Evolutionary conservation across 257 asterid genomes (phyloP).

Genomic region (Solanum pimpinellifolium): DNA sequence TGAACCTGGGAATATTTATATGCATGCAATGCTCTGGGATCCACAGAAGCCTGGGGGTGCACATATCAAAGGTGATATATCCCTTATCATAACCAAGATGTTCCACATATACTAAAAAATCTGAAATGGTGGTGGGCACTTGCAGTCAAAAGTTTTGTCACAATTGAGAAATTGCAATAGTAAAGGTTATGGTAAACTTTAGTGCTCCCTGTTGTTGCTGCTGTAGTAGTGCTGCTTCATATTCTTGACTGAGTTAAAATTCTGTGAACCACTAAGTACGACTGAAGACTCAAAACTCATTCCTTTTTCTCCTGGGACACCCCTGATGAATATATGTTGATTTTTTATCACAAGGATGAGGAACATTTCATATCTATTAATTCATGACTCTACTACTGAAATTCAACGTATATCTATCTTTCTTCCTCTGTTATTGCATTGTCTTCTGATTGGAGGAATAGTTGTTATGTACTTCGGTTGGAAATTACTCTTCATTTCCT

Average conservation of each 20-base stretch:
- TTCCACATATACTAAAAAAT: not conserved
- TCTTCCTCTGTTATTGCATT: not conserved
- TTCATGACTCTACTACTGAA: not conserved
- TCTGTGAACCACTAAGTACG: not conserved
- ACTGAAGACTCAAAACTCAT: not conserved
- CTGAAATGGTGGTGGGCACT: not conserved
- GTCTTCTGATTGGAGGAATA: not conserved
- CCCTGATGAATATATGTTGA: not conserved
- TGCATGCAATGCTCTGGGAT: conserved; percentile 99
- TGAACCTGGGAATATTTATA: conserved; percentile 90
- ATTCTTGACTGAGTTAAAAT: not conserved
- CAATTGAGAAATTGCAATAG: not conserved
- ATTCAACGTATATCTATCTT: not conserved
- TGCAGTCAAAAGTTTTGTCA: not conserved
- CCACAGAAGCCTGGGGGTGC: conserved; percentile 99
- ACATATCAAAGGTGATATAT: conserved; percentile 83
- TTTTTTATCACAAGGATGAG: not conserved
- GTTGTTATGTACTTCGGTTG: not conserved
- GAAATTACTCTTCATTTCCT: not conserved
- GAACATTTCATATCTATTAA: not conserved
- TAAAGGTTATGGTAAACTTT: not conserved
- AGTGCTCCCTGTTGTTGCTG: not conserved
- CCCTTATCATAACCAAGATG: not conserved
- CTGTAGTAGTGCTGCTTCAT: not conserved
- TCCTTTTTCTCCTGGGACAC: not conserved